Base-by-base conservation (phyloP, 192 early-diverging fungal species). In the Lunasporangiospora selenospora region DNA sequence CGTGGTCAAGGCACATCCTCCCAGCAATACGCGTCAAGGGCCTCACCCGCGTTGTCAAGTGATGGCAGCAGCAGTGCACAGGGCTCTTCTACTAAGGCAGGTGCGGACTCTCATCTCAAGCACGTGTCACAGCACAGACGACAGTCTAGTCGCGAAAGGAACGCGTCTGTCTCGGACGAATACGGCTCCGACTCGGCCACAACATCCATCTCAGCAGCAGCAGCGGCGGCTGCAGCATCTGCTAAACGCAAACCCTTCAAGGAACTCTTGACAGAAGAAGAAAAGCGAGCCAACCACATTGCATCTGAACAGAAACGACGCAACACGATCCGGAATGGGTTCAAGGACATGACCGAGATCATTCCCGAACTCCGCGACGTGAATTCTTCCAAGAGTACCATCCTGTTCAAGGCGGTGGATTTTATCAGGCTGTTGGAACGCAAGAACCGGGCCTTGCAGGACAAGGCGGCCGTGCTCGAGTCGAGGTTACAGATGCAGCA, bases 341-440 rank as follows among this genome's bases (percentile, higher is more conserved):
- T 95, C 83, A 90, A 95, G 76, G 87, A 93, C 71, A 86, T 98
- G 55, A 90, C 91, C 6, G 88, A 92, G 36, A 84, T 94, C 29
- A 91, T 96, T 32, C 93, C 95, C 13, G 88, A 85, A 6, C 77
- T 96, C 24, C 91, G 81, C 39, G 85, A 87, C 36, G 75, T 85
- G 16, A 83, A 79, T 33, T 81, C 79, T 62, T 83, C 81, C 18
- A 90, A 90, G 55, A 84, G 80, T 27, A 85, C 85, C 15, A 88
- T 90, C 32, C 62, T 90, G 16, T 84, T 83, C 77, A 88, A 89
- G 52, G 81, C 89, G 18, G 84, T 88, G 10, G 89, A 86, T 39
- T 88, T 83, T 49, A 90, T 89, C 42, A 71, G 66, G 34, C 66
- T 85, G 41, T 59, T 87, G 4, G 88, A 90, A 39, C 41, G 66